These are phyloP conservation scores for Schizothecium vesticola DNA, from an alignment of 495 filamentous ascomycete species.

Conservation along the genomic window DNA sequence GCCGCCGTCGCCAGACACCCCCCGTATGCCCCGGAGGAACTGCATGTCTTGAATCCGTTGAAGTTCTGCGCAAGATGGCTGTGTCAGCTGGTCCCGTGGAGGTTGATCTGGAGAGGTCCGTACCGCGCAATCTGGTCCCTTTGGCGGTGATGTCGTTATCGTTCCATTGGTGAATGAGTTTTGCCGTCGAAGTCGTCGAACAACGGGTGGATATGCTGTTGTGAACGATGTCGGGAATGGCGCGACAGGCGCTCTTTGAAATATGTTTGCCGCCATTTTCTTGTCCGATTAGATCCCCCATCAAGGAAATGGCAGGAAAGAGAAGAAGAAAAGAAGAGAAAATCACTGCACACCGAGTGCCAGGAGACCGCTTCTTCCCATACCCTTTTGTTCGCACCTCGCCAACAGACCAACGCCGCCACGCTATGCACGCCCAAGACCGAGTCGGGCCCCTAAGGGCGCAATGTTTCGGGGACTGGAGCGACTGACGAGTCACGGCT, in stretches of 20 bases:
- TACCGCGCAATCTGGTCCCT: not conserved
- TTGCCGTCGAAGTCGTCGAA: not conserved
- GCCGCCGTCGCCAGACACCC: conserved; percentile 12
- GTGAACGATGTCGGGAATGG: not conserved
- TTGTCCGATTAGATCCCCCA: not conserved
- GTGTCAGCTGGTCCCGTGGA: not conserved
- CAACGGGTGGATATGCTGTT: not conserved
- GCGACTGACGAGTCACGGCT: not conserved
- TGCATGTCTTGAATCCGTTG: conserved; percentile 22
- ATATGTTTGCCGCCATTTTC: not conserved
- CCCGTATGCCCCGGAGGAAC: conserved; percentile 16
- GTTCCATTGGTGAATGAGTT: not conserved
- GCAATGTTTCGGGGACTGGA: not conserved
- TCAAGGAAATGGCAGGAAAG: not conserved
- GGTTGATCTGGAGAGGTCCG: not conserved
- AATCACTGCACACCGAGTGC: not conserved
- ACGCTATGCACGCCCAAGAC: not conserved
- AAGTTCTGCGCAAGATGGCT: conserved; percentile 9
- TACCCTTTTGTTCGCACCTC: not conserved
- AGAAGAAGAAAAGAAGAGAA: not conserved
- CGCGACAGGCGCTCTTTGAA: not conserved
- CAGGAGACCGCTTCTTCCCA: not conserved
- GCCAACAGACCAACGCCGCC: not conserved
- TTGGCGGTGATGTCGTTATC: not conserved
- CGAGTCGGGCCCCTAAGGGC: not conserved